Evolutionary conservation across 108 stramenopile genomes (phyloP), one percentile per base, ranked within the genome.

Genomic region (Epithemia pelagica): DNA sequence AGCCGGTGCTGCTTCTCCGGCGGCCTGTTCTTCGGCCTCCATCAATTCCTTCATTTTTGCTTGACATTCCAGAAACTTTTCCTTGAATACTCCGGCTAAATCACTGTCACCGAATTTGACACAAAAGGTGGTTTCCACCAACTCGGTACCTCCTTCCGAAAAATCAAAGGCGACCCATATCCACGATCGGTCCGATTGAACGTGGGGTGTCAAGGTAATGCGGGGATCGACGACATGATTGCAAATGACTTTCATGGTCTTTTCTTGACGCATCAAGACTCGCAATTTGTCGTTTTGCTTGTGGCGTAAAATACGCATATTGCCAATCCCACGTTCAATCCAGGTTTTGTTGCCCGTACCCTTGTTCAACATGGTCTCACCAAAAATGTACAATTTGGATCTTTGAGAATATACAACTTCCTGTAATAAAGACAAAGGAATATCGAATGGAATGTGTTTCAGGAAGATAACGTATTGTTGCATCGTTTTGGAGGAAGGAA

Each of bases 131-230:
- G 92, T 95, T 80, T 98, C 97, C 61, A 82, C 84, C 37, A 97
- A 74, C 79, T 98, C 97, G 62, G 80, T 83, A 58, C 90, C 90
- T 28, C 96, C 97, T 22, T 96, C 96, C 1, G 96, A 77, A 80
- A 96, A 99, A 76, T 99, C 99, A 72, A 82, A 97, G 55, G 96
- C 97, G 51, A 81, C 89, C 96, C 97, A 99, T 27, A 99, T 97
- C 97, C 97, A 98, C 10, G 92, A 91, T 53, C 97, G 77, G 71
- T 99, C 99, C 27, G 67, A 74, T 27, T 96, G 96, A 0, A 83
- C 95, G 77, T 99, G 98, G 59, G 99, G 94, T 77, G 92, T 88
- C 56, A 99, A 73, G 61, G 82, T 82, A 74, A 98, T 97, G 28
- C 96, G 82, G 1, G 99, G 97, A 85, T 98, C 97, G 2, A 96